Base-by-base conservation (phyloP, 352 stramenopile genomes). In the Phytophthora nicotianae region DNA sequence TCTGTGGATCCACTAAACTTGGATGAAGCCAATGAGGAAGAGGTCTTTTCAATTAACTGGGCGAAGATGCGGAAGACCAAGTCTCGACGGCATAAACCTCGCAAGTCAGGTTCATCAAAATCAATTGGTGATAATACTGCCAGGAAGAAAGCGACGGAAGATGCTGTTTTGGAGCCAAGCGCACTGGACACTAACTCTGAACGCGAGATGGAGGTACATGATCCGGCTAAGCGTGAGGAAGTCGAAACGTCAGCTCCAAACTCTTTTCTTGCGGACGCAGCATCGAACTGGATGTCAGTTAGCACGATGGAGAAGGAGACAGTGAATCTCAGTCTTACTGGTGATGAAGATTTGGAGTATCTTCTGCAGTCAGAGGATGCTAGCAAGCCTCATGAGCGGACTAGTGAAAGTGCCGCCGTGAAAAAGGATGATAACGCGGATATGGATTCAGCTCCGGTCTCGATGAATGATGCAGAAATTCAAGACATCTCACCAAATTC, bases 1-100 rank as follows among this genome's bases (percentile, higher is more conserved):
- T 54, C 51, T 43, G 23, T 50, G 7, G 35, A 56, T 5, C 46
- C 38, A 5, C 27, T 50, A 47, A 33, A 13, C 9, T 13, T 24
- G 2, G 38, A 46, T 17, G 59, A 71, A 45, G 50, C 13, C 7
- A 56, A 77, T 26, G 65, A 74, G 5, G 75, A 81, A 8, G 75
- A 82, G 29, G 61, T 74, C 0, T 79, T 85, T 50, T 56, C 61
- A 9, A 70, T 82, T 40, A 82, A 81, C 40, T 80, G 69, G 64
- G 43, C 71, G 20, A 79, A 79, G 48, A 66, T 82, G 56, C 68
- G 62, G 26, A 77, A 71, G 37, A 60, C 32, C n/a, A 77, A 69
- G n/a, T 50, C 46, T 4, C 56, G 62, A 57, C 48, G 65, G 20
- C 68, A 53, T n/a, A 66, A 57, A 23, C 55, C 57, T 49, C 52